These are phyloP conservation scores for Trichocladium antarcticum DNA, from an alignment of 495 filamentous ascomycete species.

Conservation along the genomic window DNA sequence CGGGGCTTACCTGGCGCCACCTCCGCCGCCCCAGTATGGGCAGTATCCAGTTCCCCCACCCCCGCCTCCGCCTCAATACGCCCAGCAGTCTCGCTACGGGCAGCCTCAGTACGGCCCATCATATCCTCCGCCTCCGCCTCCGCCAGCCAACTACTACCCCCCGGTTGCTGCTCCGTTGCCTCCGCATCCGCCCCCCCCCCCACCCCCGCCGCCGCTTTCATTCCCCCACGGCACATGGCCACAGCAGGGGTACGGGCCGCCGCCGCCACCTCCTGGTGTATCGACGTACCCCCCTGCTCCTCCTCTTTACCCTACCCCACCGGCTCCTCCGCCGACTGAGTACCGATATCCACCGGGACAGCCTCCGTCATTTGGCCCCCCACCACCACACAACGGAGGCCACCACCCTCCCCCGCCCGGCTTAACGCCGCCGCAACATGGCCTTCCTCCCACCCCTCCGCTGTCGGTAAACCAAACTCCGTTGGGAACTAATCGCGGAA, in stretches of 20 bases:
- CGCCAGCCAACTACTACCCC: slow-evolving; percentile 19
- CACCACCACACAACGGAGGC: background rate
- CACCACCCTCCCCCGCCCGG: slow-evolving; percentile 14
- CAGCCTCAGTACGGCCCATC: slow-evolving; percentile 15
- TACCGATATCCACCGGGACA: slow-evolving; percentile 21
- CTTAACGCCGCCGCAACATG: slow-evolving; percentile 16
- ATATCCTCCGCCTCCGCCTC: slow-evolving; percentile 8
- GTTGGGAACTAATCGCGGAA: slow-evolving; percentile 11
- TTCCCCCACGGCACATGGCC: slow-evolving; percentile 16
- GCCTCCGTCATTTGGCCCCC: slow-evolving; percentile 10
- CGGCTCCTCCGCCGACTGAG: slow-evolving; percentile 17
- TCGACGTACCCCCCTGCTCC: slow-evolving; percentile 19
- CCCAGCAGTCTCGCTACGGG: too few species aligned
- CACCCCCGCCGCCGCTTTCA: slow-evolving; percentile 6
- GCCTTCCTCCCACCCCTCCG: slow-evolving; percentile 11
- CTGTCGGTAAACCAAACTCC: slow-evolving; percentile 7
- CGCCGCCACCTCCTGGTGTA: slow-evolving; percentile 17
- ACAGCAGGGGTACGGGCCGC: slow-evolving; percentile 21
- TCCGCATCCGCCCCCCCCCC: slow-evolving; percentile 11
- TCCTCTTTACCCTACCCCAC: slow-evolving; percentile 13
- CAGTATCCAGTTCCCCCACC: slow-evolving; percentile 12
- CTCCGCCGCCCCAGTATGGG: slow-evolving; percentile 18
- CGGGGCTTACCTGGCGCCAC: slow-evolving; percentile 11
- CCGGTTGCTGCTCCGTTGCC: slow-evolving; percentile 8
- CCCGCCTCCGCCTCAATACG: slow-evolving; percentile 19